These are phyloP conservation scores for Kingdonia uniflora DNA, from an alignment of 164 flowering plant species.

Conservation along the genomic window DNA sequence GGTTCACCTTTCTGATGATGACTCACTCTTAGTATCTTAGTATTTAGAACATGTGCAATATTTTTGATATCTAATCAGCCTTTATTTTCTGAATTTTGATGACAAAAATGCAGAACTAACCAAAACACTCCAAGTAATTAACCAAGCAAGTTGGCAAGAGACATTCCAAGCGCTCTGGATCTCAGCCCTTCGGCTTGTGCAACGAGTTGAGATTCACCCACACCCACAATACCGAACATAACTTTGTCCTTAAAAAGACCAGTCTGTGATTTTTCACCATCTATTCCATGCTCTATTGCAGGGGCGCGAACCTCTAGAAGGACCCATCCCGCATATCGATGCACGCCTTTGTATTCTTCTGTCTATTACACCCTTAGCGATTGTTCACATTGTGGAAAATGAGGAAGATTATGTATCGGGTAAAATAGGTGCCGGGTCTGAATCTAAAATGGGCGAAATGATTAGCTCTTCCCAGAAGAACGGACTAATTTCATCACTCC, in stretches of 20 bases:
- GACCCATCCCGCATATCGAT: conserved; percentile 88
- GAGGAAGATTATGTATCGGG: conserved; percentile 19
- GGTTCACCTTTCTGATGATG: conserved; percentile 19
- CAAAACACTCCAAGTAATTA: conserved; percentile 56
- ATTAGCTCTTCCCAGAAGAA: conserved; percentile 18
- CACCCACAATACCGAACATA: neutral
- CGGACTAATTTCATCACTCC: conserved; percentile 60
- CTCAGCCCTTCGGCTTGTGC: conserved; percentile 82
- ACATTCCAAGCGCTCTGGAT: conserved; percentile 82
- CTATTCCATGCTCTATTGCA: conserved; percentile 21
- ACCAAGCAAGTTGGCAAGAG: conserved; percentile 80
- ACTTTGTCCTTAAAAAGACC: conserved; percentile 4
- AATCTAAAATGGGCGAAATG: conserved; percentile 9
- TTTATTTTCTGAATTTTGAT: conserved; percentile 2
- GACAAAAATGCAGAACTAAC: conserved; percentile 32
- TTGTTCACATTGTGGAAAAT: conserved; percentile 53
- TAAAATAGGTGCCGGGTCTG: conserved; percentile 10
- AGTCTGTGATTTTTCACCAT: conserved; percentile 10
- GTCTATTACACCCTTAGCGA: conserved; percentile 63
- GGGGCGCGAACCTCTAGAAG: conserved; percentile 91
- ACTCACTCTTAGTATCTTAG: neutral
- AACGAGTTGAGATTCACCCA: conserved; percentile 51
- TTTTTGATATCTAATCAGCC: neutral
- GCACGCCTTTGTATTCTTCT: conserved; percentile 74
- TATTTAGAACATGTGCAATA: no score